Evolutionary conservation across 2,329 filamentous ascomycete species (phyloP), one percentile per base, ranked within the genome.

Genomic region (Ophiostoma pallidulum): DNA sequence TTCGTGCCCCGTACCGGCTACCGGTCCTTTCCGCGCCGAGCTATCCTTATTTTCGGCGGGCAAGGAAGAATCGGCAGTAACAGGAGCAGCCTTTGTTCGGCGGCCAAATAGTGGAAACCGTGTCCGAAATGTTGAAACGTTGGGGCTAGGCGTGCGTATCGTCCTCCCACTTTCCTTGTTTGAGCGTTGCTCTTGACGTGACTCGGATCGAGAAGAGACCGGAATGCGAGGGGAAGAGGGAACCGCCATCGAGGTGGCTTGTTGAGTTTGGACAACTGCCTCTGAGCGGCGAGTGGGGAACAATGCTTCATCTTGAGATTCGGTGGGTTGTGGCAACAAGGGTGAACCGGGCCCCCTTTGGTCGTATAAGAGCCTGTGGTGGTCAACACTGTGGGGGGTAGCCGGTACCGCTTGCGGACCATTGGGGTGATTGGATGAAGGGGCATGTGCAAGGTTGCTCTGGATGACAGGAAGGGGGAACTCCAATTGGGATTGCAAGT

Each of bases 1-100:
- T 66, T 97, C 91, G 58, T 97, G 89, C 0, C 91, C 91, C 32
- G 91, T 97, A n/a, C 91, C 91, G 35, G 91, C 91, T 14, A 77
- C 79, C 19, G 91, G 91, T 0, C 91, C 90, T 63, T 88, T 91
- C 24, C 84, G 76, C 20, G 69, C 51, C 8, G 69, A 60, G 53
- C 74, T 80, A 8, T 82, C 79, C 32, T 74, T 71, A 59, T 75
- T 79, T n/a, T 80, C 74, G 1, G 62, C 51, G 19, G 62, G 62
- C 9, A 65, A 50, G n/a, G 63, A 61, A 39, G 79, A 71, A 18
- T 63, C 63, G 10, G 65, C 51, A n/a, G 64, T 60, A 36, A 78
- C 72, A 4, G 75, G 61, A 1, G 77, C 71, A 0, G 77, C 72
- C 62, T 87, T 94, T 13, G 80, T 80, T 48, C 80, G 81, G 54